Evolutionary conservation across 2,329 filamentous ascomycete species (phyloP).

Genomic region (Apiospora aurea): DNA sequence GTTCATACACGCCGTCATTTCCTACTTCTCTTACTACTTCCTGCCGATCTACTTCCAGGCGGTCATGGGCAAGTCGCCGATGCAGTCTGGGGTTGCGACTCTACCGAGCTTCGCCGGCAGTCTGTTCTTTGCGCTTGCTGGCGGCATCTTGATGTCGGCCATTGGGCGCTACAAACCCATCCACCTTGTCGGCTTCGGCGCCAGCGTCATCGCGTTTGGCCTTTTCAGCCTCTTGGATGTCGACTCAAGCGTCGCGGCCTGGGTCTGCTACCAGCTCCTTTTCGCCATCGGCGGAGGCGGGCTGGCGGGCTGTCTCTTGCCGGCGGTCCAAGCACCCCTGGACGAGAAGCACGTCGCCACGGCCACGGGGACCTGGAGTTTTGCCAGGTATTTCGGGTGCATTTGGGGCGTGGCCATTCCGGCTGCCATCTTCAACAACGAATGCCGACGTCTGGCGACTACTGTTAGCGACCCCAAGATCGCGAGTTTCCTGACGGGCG

Average conservation of each 20-base stretch:
- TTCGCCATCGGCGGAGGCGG: slow-evolving; percentile 30
- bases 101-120: slow-evolving; percentile 30
- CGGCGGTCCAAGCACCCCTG: slow-evolving; percentile 15
- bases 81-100: slow-evolving; percentile 31
- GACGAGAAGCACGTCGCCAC: slow-evolving; percentile 21
- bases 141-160: slow-evolving; percentile 10
- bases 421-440: slow-evolving; percentile 42
- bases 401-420: slow-evolving; percentile 49
- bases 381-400: slow-evolving; percentile 47
- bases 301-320: slow-evolving; percentile 9
- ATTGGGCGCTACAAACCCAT: slow-evolving; percentile 16
- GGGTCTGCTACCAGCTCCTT: slow-evolving; percentile 25
- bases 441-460: slow-evolving; percentile 9
- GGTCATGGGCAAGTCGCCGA: slow-evolving; percentile 28
- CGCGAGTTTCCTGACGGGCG: background rate
- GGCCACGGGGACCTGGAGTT: slow-evolving; percentile 41
- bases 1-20: slow-evolving; percentile 43
- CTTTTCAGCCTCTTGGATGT: slow-evolving; percentile 19
- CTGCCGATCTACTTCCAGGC: slow-evolving; percentile 35
- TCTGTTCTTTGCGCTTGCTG: slow-evolving; percentile 4
- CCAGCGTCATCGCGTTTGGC: background rate
- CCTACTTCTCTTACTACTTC: slow-evolving; percentile 30
- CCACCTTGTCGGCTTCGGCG: slow-evolving; percentile 17
- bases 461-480: background rate
- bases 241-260: slow-evolving; percentile 20